Conservation (phyloP, 2,329 filamentous ascomycete genomes). For the Laburnicola sp. region DNA sequence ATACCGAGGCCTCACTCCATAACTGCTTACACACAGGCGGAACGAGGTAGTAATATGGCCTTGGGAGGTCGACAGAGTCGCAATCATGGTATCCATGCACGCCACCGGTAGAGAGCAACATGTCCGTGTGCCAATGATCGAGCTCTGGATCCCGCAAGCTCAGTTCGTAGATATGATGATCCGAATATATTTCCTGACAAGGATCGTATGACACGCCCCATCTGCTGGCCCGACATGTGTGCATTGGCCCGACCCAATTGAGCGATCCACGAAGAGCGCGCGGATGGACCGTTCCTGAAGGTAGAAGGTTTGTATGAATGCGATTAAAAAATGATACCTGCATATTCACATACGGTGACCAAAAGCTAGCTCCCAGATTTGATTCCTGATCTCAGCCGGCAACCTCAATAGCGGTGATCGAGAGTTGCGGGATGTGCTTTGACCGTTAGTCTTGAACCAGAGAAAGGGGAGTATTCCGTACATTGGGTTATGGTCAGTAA, state of each 20-base stretch:
- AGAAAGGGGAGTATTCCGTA: background rate
- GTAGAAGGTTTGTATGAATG: no score
- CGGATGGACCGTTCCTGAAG: background rate
- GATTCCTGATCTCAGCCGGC: background rate
- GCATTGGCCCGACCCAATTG: background rate
- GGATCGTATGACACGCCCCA: constrained; percentile 5
- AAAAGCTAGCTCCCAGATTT: constrained; percentile 3
- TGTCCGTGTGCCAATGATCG: background rate
- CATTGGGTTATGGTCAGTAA: background rate
- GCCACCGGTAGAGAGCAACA: background rate
- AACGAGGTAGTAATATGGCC: constrained; percentile 1
- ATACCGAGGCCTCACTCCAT: constrained; percentile 1
- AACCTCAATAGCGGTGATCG: background rate
- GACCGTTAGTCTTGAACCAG: background rate
- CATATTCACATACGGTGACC: background rate
- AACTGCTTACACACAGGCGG: constrained; percentile 4
- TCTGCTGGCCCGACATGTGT: background rate
- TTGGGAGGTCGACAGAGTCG: background rate
- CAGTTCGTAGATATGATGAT: background rate
- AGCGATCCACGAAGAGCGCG: background rate
- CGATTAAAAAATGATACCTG: no score
- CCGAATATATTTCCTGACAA: background rate
- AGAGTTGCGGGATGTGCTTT: background rate
- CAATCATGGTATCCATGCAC: background rate
- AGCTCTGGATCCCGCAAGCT: background rate